Conservation (phyloP, 2,329 filamentous ascomycete species). For the Colletotrichum higginsianum region DNA sequence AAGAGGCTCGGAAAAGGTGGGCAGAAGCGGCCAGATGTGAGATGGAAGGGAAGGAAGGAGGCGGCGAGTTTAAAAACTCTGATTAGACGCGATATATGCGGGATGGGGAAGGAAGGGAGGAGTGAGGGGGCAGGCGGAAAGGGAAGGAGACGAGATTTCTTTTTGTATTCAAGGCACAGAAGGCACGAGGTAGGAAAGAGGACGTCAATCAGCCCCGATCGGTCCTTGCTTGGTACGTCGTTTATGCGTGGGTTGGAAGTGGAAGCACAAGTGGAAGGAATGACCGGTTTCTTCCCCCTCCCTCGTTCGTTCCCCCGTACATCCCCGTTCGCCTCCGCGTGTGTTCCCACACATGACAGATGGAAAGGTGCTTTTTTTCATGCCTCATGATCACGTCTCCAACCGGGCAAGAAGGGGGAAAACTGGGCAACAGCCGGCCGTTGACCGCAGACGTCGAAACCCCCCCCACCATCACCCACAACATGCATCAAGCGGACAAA, state of each 20-base stretch:
- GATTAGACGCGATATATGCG: slow-evolving; percentile 23
- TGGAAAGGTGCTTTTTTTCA: slow-evolving; percentile 33
- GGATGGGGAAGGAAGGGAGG: slow-evolving; percentile 3
- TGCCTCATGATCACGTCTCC: slow-evolving; percentile 40
- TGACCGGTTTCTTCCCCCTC: slow-evolving; percentile 12
- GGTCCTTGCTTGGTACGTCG: not conserved
- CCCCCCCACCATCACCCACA: slow-evolving; percentile 15
- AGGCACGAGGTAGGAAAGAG: not conserved
- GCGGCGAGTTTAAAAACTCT: slow-evolving; percentile 30
- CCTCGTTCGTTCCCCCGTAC: slow-evolving; percentile 27
- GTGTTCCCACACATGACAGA: slow-evolving; percentile 27
- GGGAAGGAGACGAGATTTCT: slow-evolving; percentile 16
- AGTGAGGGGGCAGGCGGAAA: not conserved
- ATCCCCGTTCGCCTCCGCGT: slow-evolving; percentile 39
- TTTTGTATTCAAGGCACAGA: slow-evolving; percentile 7
- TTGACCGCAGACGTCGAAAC: not conserved
- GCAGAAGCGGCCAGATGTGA: not conserved
- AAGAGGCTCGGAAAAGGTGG: not conserved
- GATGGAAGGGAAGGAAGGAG: not conserved
- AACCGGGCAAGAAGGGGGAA: slow-evolving; percentile 12
- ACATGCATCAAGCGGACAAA: slow-evolving; percentile 30
- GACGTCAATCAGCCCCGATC: not conserved
- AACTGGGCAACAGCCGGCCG: not conserved
- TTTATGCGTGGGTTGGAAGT: not conserved
- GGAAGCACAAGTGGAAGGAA: slow-evolving; percentile 13